phyloP scores from a whole-genome alignment of 2,329 filamentous ascomycete genomes.

The Zymoseptoria pseudotritici region DNA sequence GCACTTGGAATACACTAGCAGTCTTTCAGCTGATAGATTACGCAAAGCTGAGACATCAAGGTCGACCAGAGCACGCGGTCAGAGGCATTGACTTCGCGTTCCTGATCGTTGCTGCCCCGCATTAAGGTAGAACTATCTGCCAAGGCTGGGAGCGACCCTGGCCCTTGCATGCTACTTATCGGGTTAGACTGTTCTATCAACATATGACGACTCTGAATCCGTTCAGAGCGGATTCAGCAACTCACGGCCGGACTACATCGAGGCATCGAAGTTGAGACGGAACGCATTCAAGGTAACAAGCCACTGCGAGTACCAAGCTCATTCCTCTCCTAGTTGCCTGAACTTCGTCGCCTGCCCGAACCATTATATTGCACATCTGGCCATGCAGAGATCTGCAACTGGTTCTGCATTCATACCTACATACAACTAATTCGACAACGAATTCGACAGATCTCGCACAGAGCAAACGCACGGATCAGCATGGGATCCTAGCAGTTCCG shows the following conservation, averaged over 20 bases:
- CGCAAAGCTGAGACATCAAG: background rate
- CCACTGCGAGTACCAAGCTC: background rate
- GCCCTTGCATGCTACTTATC: background rate
- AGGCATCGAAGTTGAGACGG: background rate
- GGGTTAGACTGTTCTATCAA: background rate
- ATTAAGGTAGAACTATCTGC: no score
- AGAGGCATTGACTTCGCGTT: background rate
- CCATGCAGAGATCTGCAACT: background rate
- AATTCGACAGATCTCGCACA: no score
- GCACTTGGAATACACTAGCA: background rate
- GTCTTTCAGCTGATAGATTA: background rate
- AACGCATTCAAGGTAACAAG: background rate
- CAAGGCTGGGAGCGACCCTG: background rate
- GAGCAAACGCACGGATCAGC: no score
- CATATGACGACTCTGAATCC: background rate
- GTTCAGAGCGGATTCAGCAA: background rate
- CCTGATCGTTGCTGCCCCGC: background rate
- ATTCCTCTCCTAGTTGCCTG: background rate
- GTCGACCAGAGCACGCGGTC: background rate
- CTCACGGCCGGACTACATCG: background rate
- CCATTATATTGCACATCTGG: background rate
- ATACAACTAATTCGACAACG: no score
- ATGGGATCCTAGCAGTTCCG: background rate
- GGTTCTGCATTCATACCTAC: background rate
- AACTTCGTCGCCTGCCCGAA: background rate